phyloP scores from a whole-genome alignment of 1,284 basidiomycete genomes.

The Rhodotorula sp. region DNA sequence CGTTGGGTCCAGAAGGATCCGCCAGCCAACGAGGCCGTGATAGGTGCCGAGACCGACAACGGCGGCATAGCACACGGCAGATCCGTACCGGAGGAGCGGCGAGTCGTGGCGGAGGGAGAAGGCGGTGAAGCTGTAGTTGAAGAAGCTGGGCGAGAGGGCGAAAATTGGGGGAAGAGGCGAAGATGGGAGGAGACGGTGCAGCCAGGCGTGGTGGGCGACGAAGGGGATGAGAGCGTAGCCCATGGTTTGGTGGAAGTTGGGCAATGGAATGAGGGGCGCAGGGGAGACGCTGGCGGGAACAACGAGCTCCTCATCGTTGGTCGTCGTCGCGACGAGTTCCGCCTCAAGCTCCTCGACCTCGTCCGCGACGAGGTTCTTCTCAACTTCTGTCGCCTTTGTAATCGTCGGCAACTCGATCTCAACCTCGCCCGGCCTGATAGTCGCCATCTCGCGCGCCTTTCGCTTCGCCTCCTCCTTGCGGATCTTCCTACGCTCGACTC shows the following conservation, averaged over 20 bases:
- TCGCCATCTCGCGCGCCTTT: conserved; percentile 6
- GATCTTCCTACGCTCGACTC: conserved; percentile 21
- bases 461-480: conserved; percentile 10
- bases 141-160: conserved; percentile 41
- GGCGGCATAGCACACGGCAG: conserved; percentile 28
- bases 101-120: conserved; percentile 33
- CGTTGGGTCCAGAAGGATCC: conserved; percentile 25
- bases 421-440: not conserved
- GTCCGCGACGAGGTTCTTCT: conserved; percentile 13
- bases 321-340: conserved; percentile 11
- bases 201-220: conserved; percentile 32
- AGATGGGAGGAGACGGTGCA: conserved; percentile 42
- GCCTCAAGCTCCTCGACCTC: conserved; percentile 20
- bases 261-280: not conserved
- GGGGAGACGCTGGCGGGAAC: conserved; percentile 8
- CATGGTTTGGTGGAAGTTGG: conserved; percentile 33
- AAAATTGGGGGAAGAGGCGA: conserved; percentile 26
- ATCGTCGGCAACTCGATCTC: not conserved
- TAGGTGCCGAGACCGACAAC: conserved; percentile 32
- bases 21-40: conserved; percentile 38
- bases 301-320: conserved; percentile 19
- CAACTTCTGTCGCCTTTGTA: not conserved
- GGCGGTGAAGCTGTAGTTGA: conserved; percentile 42
- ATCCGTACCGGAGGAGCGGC: conserved; percentile 11
- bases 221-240: conserved; percentile 43